A percentile compares a stretch with the other conserved stretches of the same genome.
These are phyloP conservation scores for Ceratocystis diversiconidia DNA, from an alignment of 2,329 filamentous ascomycete genomes.

Conservation along the genomic window DNA sequence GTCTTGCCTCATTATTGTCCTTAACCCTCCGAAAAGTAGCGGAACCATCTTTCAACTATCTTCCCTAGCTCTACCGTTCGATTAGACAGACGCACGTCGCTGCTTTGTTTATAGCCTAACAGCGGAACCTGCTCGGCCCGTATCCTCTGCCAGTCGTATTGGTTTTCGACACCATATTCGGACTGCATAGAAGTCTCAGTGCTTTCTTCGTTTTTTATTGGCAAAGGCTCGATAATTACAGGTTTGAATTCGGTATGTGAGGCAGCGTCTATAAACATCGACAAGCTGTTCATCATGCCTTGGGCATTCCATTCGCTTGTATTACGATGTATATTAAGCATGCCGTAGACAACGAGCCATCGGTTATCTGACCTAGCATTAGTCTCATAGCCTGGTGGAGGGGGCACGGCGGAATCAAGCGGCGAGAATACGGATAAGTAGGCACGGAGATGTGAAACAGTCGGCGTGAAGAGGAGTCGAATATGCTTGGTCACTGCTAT, in stretches of 20 bases:
- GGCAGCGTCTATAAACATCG: constrained; percentile 48
- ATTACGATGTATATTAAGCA: constrained; percentile 49
- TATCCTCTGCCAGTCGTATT: constrained; percentile 1
- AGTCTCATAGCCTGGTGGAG: constrained; percentile 26
- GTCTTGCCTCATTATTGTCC: background rate
- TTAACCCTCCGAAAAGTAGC: background rate
- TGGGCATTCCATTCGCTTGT: constrained; percentile 65
- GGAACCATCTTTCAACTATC: constrained; percentile 12
- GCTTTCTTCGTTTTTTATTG: background rate
- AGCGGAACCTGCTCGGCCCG: constrained; percentile 13
- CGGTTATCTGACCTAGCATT: constrained; percentile 23
- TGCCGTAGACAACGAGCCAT: constrained; percentile 48
- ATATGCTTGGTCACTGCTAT: constrained; percentile 55
- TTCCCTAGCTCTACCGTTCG: constrained; percentile 6
- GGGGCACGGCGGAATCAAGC: constrained; percentile 25
- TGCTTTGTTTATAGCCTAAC: constrained; percentile 16
- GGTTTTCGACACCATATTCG: background rate
- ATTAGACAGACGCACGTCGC: constrained; percentile 12
- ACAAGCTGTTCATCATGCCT: constrained; percentile 49
- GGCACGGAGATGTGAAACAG: constrained; percentile 62
- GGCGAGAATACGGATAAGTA: constrained; percentile 47
- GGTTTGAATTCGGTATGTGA: constrained; percentile 30
- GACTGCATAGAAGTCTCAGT: background rate
- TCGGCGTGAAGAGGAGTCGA: constrained; percentile 57
- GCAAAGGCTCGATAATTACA: constrained; percentile 34